These are phyloP conservation scores for Rhododendron vialii DNA, from an alignment of 148 eudicot species.

Conservation along the genomic window DNA sequence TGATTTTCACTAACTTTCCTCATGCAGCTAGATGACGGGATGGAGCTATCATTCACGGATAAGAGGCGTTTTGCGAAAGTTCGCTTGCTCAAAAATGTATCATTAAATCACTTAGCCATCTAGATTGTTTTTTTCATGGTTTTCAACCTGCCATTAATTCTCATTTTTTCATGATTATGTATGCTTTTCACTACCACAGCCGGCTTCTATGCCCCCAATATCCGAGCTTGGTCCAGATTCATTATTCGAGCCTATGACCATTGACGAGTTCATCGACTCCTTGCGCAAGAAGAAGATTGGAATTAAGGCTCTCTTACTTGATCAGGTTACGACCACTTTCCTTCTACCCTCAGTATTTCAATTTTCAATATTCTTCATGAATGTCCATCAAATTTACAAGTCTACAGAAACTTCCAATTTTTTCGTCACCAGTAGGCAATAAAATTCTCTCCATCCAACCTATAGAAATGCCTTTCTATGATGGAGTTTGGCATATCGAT, in stretches of 20 bases:
- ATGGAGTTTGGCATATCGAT: background rate
- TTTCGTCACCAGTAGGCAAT: background rate
- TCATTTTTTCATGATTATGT: background rate
- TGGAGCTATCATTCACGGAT: slow-evolving; percentile 95
- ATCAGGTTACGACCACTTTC: slow-evolving; percentile 57
- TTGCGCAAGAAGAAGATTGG: slow-evolving; percentile 74
- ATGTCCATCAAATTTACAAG: background rate
- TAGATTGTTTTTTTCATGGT: background rate
- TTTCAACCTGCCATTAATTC: background rate
- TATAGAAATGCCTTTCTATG: background rate
- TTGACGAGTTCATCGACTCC: slow-evolving; percentile 50
- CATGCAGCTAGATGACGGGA: slow-evolving; percentile 83
- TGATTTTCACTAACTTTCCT: background rate
- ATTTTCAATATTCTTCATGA: background rate
- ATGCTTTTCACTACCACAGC: slow-evolving; percentile 37
- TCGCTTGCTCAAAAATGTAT: slow-evolving; percentile 78
- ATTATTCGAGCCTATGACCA: slow-evolving; percentile 65
- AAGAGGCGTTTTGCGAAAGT: slow-evolving; percentile 98
- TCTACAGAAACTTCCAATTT: background rate
- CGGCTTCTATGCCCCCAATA: slow-evolving; percentile 70
- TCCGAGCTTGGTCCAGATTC: slow-evolving; percentile 99
- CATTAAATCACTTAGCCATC: background rate
- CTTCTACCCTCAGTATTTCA: background rate
- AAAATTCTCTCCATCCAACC: background rate
- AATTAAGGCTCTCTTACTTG: slow-evolving; percentile 87